Evolutionary conservation across 768 basidiomycete species (phyloP).

Genomic region (Xerocomus potaroensis): DNA sequence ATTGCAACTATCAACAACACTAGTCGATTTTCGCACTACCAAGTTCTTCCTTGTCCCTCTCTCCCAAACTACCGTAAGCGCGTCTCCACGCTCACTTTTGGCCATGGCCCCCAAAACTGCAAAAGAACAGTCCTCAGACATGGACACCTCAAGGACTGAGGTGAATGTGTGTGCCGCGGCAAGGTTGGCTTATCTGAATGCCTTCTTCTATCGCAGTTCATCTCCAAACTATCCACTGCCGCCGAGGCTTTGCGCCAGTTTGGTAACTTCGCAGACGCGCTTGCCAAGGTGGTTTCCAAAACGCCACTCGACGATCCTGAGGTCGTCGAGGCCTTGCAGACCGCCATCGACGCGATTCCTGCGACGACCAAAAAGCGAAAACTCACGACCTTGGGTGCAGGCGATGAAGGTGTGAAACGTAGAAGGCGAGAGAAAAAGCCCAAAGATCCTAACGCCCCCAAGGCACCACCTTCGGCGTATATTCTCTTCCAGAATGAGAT

Average conservation of each 20-base stretch:
- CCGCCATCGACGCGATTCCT: slow-evolving; percentile 30
- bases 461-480: slow-evolving; percentile 89
- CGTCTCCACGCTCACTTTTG: slow-evolving; percentile 16
- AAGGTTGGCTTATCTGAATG: slow-evolving; percentile 15
- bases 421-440: slow-evolving; percentile 49
- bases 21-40: slow-evolving; percentile 38
- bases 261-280: slow-evolving; percentile 56
- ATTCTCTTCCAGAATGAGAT: slow-evolving; percentile 92
- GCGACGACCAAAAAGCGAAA: slow-evolving; percentile 52
- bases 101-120: slow-evolving; percentile 24
- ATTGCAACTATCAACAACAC: slow-evolving; percentile 36
- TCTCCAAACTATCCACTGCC: slow-evolving; percentile 48
- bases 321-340: slow-evolving; percentile 26
- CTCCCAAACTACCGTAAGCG: slow-evolving; percentile 22
- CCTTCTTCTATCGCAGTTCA: slow-evolving; percentile 42
- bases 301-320: slow-evolving; percentile 31
- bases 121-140: slow-evolving; percentile 25
- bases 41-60: slow-evolving; percentile 36
- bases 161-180: slow-evolving; percentile 19
- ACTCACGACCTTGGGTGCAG: slow-evolving; percentile 25
- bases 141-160: slow-evolving; percentile 28
- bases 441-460: slow-evolving; percentile 91
- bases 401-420: slow-evolving; percentile 35
- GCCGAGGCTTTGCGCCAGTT: slow-evolving; percentile 63
- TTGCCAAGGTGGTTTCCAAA: slow-evolving; percentile 46